These are phyloP conservation scores for Apiospora saccharicola DNA, from an alignment of 2,329 filamentous ascomycete species.

Conservation along the genomic window DNA sequence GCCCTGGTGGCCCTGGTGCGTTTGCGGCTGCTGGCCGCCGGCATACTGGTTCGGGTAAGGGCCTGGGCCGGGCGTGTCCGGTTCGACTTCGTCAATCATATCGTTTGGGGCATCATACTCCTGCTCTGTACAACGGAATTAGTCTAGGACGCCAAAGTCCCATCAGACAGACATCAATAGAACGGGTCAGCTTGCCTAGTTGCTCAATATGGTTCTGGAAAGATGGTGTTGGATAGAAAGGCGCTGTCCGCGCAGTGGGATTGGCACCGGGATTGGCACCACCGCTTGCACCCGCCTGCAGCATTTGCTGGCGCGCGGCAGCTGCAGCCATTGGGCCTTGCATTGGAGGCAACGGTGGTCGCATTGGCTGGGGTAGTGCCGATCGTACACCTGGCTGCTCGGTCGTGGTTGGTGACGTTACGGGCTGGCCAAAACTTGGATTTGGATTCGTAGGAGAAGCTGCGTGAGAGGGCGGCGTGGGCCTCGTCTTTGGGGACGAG, in stretches of 20 bases:
- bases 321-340: constrained; percentile 44
- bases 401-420: constrained; percentile 53
- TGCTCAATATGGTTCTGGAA: constrained; percentile 96
- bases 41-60: constrained; percentile 69
- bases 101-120: constrained; percentile 93
- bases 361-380: constrained; percentile 47
- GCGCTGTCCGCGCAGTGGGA: constrained; percentile 37
- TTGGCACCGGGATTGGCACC: not conserved
- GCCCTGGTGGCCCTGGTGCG: constrained; percentile 43
- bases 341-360: constrained; percentile 40
- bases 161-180: constrained; percentile 28
- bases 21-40: constrained; percentile 34
- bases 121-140: constrained; percentile 81
- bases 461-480: constrained; percentile 81
- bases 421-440: constrained; percentile 50
- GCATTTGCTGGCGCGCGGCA: constrained; percentile 46
- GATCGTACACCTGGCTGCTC: constrained; percentile 56
- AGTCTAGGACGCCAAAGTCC: constrained; percentile 66
- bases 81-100: constrained; percentile 84
- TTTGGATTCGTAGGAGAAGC: constrained; percentile 61
- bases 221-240: constrained; percentile 79
- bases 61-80: constrained; percentile 72
- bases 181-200: constrained; percentile 76
- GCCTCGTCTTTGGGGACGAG: constrained; percentile 70
- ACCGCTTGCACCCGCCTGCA: constrained; percentile 35